Conservation (phyloP, 306 rosid species). For the Sicyos edulis region DNA sequence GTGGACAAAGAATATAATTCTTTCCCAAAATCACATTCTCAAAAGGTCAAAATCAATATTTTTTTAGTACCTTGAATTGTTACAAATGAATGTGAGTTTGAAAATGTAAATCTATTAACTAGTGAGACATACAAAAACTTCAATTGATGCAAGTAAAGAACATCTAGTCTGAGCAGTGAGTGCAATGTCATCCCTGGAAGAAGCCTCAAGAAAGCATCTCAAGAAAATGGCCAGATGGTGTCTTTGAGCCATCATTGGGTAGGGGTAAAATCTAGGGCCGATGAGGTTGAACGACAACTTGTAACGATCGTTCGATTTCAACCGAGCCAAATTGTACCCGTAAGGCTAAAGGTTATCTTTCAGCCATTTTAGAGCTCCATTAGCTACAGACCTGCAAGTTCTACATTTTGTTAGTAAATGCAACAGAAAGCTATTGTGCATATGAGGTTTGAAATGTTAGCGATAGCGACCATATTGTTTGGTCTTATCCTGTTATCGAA, state of each 20-base stretch:
- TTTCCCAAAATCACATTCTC: background rate
- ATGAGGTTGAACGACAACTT: constrained; percentile 20
- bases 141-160: background rate
- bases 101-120: background rate
- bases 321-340: background rate
- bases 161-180: constrained; percentile 12
- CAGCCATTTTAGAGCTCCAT: constrained; percentile 86
- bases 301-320: background rate
- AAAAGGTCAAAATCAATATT: background rate
- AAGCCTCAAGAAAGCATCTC: constrained; percentile 2
- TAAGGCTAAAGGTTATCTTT: constrained; percentile 68
- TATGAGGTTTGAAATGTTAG: background rate
- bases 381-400: constrained; percentile 64
- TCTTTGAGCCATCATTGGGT: constrained; percentile 9
- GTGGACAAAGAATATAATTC: background rate
- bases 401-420: background rate
- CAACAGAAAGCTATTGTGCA: background rate
- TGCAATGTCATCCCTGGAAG: constrained; percentile 23
- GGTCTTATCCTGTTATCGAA: background rate
- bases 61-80: background rate
- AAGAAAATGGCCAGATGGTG: constrained; percentile 13
- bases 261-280: constrained; percentile 16
- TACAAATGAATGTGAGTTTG: constrained; percentile 12
- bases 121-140: background rate
- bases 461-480: background rate